Base-by-base conservation (phyloP, 352 stramenopile genomes). In the Hyaloperonospora brassicae region DNA sequence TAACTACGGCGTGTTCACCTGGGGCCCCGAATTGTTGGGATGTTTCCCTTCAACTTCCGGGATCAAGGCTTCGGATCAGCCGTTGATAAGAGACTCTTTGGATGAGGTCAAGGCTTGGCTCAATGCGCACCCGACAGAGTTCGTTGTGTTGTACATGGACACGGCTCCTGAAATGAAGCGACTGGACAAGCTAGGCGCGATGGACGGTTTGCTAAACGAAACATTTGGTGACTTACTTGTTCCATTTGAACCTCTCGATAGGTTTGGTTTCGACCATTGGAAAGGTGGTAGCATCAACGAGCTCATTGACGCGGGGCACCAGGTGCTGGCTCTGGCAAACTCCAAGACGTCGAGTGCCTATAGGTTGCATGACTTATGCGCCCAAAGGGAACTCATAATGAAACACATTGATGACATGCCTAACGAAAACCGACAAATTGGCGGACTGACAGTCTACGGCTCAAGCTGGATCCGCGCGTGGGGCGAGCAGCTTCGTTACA, bases 11-110 rank as follows among this genome's bases (percentile, higher is more conserved):
- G 66, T 40, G 1, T 62, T 79, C 21, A 63, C 60, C 17, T 89
- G 75, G 70, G 62, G 58, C 2, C 36, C 72, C 1, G 66, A 86
- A 1, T 51, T 84, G 1, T 55, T 89, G 17, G 78, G 78, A 23
- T 89, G 78, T 53, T 79, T 83, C 41, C 79, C 76, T 17, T 84
- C 73, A 1, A 55, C 84, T 25, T 84, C 72, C 4, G 72, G 76
- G n/a, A 86, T 89, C 36, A 66, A 68, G 27, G 65, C 69, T 21
- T 66, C 71, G 5, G 70, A 88, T 31, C 73, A 86, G 42, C 48
- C 61, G 0, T 61, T 61, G 36, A 73, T 66, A 2, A 66, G 60
- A 17, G 45, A 67, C n/a, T 62, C 62, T 0, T 49, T 86, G 55
- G 40, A 72, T 34, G 78, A 85, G 55, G 68, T 82, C 25, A 70